Percentiles rank a stretch among this genome's conserved stretches.
Evolutionary conservation across 305 asterid species (phyloP).

Genomic region (Plantago rigida): DNA sequence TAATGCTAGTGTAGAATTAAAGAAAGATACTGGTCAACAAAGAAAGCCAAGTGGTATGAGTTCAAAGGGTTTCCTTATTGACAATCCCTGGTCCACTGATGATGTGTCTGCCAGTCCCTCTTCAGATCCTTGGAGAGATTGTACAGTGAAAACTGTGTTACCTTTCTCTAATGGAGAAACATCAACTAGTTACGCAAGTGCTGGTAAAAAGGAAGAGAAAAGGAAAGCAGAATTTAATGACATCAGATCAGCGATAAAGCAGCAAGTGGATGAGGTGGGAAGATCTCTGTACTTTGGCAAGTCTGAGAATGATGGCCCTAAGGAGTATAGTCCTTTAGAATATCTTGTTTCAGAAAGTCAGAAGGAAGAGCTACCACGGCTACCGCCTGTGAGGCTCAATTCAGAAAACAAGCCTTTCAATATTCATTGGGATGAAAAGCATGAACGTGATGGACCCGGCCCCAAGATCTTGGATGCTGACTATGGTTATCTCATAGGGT

Average conservation of each 20-base stretch:
- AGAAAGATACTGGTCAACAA: constrained; percentile 45
- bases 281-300: constrained; percentile 64
- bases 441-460: constrained; percentile 62
- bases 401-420: constrained; percentile 73
- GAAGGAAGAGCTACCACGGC: constrained; percentile 86
- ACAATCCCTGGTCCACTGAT: constrained; percentile 47
- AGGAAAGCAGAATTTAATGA: constrained; percentile 46
- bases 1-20: constrained; percentile 33
- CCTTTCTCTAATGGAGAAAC: constrained; percentile 53
- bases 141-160: constrained; percentile 60
- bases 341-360: constrained; percentile 49
- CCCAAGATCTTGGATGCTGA: constrained; percentile 54
- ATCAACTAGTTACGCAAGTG: constrained; percentile 54
- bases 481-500: constrained; percentile 64
- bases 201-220: constrained; percentile 52
- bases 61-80: constrained; percentile 39
- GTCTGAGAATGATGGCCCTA: constrained; percentile 44
- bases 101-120: constrained; percentile 39
- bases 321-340: constrained; percentile 45
- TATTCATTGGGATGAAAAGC: constrained; percentile 80
- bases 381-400: constrained; percentile 83
- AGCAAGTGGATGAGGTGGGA: constrained; percentile 81
- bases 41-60: constrained; percentile 32
- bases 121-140: constrained; percentile 53
- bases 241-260: constrained; percentile 58